Percentiles rank a stretch among this genome's conserved stretches.
These are phyloP conservation scores for Aureobasidium sp. DNA, from an alignment of 2,329 filamentous ascomycete genomes.

Conservation along the genomic window DNA sequence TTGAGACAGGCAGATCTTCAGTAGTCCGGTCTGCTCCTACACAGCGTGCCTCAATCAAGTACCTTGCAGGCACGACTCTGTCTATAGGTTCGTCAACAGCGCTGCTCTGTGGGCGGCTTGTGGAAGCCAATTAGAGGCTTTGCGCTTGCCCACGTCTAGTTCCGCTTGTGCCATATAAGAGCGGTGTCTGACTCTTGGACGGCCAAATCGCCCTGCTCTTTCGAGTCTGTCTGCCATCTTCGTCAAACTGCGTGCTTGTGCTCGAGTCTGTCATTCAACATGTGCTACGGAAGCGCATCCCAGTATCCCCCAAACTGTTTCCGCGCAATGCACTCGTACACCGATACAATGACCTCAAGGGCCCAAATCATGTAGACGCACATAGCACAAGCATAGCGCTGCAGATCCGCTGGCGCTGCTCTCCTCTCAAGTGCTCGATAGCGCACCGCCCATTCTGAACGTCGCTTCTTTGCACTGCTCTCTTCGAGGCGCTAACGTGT, in stretches of 20 bases:
- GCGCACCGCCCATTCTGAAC: not conserved
- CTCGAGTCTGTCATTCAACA: not conserved
- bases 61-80: not conserved
- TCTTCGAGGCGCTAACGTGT: not conserved
- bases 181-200: conserved; percentile 15
- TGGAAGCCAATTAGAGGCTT: conserved; percentile 14
- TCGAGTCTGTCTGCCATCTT: conserved; percentile 6
- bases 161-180: conserved; percentile 15
- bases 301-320: conserved; percentile 3
- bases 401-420: conserved; percentile 12
- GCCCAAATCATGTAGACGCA: conserved; percentile 1
- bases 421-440: not conserved
- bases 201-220: conserved; percentile 1
- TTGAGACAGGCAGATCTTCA: not conserved
- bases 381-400: conserved; percentile 12
- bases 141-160: conserved; percentile 15
- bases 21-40: not conserved
- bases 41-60: not conserved
- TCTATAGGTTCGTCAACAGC: not conserved
- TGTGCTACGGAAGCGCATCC: conserved; percentile 13
- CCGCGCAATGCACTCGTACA: conserved; percentile 11
- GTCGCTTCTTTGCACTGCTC: conserved; percentile 5
- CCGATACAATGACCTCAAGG: conserved; percentile 9
- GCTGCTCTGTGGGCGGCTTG: conserved; percentile 10
- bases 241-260: conserved; percentile 6